These are phyloP conservation scores for Pascua sp. DNA, from an alignment of 1,284 basidiomycete genomes.

Conservation along the genomic window DNA sequence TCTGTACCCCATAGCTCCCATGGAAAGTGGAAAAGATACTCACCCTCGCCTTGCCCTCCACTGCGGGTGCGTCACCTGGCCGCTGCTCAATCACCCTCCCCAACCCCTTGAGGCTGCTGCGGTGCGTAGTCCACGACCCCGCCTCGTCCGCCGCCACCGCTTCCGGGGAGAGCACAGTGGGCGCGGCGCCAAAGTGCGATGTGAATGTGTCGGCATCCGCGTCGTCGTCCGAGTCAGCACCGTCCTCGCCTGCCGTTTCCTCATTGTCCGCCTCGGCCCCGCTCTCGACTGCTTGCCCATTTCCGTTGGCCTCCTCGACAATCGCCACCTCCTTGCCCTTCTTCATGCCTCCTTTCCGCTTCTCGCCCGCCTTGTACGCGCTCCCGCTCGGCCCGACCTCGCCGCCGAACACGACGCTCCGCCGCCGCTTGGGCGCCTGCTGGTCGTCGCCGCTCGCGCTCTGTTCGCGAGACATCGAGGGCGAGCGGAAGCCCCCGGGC, in stretches of 20 bases:
- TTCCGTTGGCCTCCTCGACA: constrained; percentile 2
- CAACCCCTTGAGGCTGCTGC: constrained; percentile 44
- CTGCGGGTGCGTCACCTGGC: constrained; percentile 49
- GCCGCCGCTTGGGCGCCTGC: constrained; percentile 25
- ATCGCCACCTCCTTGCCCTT: constrained; percentile 26
- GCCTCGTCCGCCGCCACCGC: constrained; percentile 26
- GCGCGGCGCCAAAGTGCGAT: constrained; percentile 42
- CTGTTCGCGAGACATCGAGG: constrained; percentile 5
- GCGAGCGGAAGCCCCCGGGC: constrained; percentile 48
- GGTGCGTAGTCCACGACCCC: constrained; percentile 32
- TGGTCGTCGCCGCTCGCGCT: constrained; percentile 3
- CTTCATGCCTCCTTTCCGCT: constrained; percentile 10
- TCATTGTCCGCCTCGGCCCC: constrained; percentile 12
- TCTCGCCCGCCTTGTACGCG: constrained; percentile 18
- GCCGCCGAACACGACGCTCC: constrained; percentile 44
- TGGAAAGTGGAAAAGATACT: constrained; percentile 12
- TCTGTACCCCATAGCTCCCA: background rate
- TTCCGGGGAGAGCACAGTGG: constrained; percentile 29
- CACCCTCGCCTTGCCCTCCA: constrained; percentile 35
- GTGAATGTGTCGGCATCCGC: constrained; percentile 43
- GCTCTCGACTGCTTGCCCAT: too few species aligned
- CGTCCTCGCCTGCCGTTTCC: constrained; percentile 12
- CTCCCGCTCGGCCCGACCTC: constrained; percentile 49
- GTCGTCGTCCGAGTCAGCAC: constrained; percentile 26
- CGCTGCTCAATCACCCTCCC: constrained; percentile 58